Conservation (phyloP, 179 eudicot genomes). For the Drosera spatulata region DNA sequence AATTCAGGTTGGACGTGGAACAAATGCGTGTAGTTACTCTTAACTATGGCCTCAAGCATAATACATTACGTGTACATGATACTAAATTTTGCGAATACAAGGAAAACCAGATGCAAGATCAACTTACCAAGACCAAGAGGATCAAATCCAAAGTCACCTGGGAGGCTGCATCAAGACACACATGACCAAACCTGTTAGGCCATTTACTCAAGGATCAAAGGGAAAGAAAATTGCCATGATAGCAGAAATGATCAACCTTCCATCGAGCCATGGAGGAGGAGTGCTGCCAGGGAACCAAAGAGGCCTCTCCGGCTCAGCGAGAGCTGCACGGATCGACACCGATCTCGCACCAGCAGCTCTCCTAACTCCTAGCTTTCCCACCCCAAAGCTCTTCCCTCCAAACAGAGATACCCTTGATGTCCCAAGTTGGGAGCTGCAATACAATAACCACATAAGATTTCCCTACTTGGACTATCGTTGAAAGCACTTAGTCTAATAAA, state of each 20-base stretch:
- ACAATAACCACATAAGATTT: background rate
- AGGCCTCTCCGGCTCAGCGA: slow-evolving; percentile 80
- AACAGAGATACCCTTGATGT: slow-evolving; percentile 64
- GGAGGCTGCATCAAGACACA: slow-evolving; percentile 54
- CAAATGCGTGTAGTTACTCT: too few species aligned
- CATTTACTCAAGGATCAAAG: background rate
- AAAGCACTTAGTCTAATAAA: too few species aligned
- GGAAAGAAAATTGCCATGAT: background rate
- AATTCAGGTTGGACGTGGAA: too few species aligned
- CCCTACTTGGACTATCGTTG: too few species aligned
- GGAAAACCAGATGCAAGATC: too few species aligned
- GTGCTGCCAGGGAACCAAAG: slow-evolving; percentile 98
- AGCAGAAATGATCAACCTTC: slow-evolving; percentile 44
- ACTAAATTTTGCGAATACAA: too few species aligned
- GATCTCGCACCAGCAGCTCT: slow-evolving; percentile 30
- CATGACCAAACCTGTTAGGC: background rate
- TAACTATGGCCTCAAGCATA: too few species aligned
- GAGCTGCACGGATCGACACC: slow-evolving; percentile 37
- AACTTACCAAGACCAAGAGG: slow-evolving; percentile 89
- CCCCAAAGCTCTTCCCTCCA: slow-evolving; percentile 39
- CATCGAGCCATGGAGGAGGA: slow-evolving; percentile 97
- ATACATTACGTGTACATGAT: too few species aligned
- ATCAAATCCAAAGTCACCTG: slow-evolving; percentile 95
- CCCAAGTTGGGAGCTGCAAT: slow-evolving; percentile 66
- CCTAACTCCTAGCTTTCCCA: slow-evolving; percentile 25